Percentiles rank a stretch among this genome's conserved stretches.
Evolutionary conservation across 179 eudicot species (phyloP).

Genomic region (Patellifolia procumbens): DNA sequence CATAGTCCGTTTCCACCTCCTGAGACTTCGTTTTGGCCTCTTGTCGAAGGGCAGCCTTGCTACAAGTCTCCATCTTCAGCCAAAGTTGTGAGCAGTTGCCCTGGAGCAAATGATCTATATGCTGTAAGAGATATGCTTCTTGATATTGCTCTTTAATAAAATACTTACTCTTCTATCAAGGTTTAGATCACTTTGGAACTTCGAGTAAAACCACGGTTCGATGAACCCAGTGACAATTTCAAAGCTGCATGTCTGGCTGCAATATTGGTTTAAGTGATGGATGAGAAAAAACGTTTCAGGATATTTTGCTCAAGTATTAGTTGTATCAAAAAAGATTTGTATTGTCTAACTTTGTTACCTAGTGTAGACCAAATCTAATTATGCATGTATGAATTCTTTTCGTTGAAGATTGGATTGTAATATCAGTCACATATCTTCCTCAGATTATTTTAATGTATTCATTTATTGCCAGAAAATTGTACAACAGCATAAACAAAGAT

Average conservation of each 20-base stretch:
- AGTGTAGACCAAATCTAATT: constrained; percentile 22
- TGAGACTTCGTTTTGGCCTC: constrained; percentile 35
- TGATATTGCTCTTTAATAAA: constrained; percentile 35
- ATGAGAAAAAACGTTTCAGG: background rate
- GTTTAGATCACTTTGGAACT: background rate
- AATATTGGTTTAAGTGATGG: background rate
- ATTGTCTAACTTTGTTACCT: constrained; percentile 16
- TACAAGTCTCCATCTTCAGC: constrained; percentile 35
- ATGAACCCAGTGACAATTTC: background rate
- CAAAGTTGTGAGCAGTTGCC: constrained; percentile 25
- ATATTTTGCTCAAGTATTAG: constrained; percentile 20
- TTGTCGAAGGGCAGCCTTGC: constrained; percentile 40
- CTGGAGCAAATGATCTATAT: constrained; percentile 33
- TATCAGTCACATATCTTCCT: background rate
- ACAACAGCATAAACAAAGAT: background rate
- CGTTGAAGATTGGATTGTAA: constrained; percentile 5
- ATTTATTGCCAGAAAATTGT: background rate
- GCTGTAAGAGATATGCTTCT: constrained; percentile 43
- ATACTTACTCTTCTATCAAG: background rate
- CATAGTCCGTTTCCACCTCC: constrained; percentile 24
- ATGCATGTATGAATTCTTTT: constrained; percentile 24
- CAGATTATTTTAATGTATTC: background rate
- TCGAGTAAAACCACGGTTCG: background rate
- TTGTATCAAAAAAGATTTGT: constrained; percentile 18
- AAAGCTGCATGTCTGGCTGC: constrained; percentile 10